These are phyloP conservation scores for Dionaea muscipula DNA, from an alignment of 179 eudicot genomes.

Conservation along the genomic window DNA sequence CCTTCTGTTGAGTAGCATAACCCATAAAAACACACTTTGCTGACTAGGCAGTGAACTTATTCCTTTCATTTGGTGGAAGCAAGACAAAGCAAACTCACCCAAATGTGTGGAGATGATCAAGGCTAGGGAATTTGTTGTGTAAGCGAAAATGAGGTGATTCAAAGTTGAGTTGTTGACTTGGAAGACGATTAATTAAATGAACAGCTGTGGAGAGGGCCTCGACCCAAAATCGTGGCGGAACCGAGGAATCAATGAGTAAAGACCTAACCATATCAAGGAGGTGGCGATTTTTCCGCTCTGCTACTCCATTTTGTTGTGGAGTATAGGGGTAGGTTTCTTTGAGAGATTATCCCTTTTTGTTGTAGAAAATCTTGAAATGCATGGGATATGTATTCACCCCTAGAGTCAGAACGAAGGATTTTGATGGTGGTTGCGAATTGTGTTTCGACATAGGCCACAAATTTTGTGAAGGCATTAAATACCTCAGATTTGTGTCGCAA, in stretches of 20 bases:
- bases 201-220: not conserved
- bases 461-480: not conserved
- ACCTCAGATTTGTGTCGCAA: not conserved
- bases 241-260: not conserved
- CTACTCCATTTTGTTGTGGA: not conserved
- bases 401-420: not conserved
- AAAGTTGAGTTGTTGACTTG: not conserved
- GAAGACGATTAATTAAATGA: not conserved
- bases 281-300: not conserved
- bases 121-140: not conserved
- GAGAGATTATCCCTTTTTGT: not conserved
- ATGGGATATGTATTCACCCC: not conserved
- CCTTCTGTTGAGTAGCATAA: not conserved
- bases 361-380: not conserved
- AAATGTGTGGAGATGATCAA: not conserved
- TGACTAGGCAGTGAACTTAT: not conserved
- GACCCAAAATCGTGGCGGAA: not conserved
- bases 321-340: not conserved
- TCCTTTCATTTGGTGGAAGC: not conserved
- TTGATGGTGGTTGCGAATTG: not conserved
- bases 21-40: not conserved
- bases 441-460: not conserved
- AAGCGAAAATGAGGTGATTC: not conserved
- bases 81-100: not conserved
- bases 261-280: not conserved